Evolutionary conservation across 495 filamentous ascomycete genomes (phyloP).

Genomic region (Immersiella caudata): DNA sequence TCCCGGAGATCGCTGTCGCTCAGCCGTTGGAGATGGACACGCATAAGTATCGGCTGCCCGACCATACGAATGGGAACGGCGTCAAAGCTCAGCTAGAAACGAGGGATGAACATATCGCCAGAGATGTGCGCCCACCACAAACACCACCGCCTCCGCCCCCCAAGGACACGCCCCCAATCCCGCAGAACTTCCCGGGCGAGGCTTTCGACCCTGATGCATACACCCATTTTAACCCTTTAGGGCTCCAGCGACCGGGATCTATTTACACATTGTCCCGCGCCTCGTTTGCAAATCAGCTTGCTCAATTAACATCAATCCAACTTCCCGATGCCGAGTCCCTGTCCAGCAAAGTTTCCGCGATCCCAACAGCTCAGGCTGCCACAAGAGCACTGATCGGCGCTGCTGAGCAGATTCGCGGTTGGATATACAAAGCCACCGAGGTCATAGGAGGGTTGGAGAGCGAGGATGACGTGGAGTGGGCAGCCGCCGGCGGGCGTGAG

Average conservation of each 20-base stretch:
- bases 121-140: constrained; percentile 43
- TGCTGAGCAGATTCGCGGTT: constrained; percentile 86
- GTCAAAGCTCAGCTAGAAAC: constrained; percentile 59
- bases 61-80: constrained; percentile 61
- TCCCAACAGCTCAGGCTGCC: constrained; percentile 78
- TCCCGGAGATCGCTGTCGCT: constrained; percentile 47
- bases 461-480: constrained; percentile 97
- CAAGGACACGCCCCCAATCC: constrained; percentile 51
- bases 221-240: constrained; percentile 56
- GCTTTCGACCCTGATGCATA: constrained; percentile 47
- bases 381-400: constrained; percentile 75
- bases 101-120: constrained; percentile 55
- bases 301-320: constrained; percentile 80
- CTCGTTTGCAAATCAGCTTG: constrained; percentile 88
- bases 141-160: constrained; percentile 45
- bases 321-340: constrained; percentile 82
- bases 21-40: constrained; percentile 59
- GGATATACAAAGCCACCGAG: constrained; percentile 88
- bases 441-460: constrained; percentile 83
- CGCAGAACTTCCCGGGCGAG: constrained; percentile 26
- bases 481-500: constrained; percentile 86
- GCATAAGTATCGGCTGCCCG: constrained; percentile 66
- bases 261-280: constrained; percentile 87
- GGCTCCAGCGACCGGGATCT: constrained; percentile 68
- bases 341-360: constrained; percentile 76